Evolutionary conservation across 257 asterid species (phyloP).

Genomic region (Solanum etuberosum): DNA sequence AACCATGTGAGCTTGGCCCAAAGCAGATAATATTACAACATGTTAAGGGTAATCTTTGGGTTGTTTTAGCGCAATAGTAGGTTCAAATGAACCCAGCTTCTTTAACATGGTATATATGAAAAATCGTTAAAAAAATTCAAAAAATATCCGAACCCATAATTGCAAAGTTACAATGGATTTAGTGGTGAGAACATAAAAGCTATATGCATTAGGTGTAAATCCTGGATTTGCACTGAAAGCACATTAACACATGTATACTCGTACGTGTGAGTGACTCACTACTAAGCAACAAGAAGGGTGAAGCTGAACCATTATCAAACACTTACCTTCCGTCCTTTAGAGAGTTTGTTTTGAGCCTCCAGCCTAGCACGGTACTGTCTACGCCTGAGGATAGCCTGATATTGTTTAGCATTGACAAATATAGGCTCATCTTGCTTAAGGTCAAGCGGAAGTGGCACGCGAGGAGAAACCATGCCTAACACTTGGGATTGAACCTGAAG

Average conservation of each 20-base stretch:
- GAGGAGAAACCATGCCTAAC: slow-evolving; percentile 5
- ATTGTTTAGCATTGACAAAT: slow-evolving; percentile 26
- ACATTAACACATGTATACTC: neutral
- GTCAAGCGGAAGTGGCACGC: slow-evolving; percentile 17
- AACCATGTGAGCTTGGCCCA: neutral
- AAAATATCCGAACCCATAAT: neutral
- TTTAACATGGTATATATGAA: neutral
- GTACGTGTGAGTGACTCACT: neutral
- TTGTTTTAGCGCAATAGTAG: neutral
- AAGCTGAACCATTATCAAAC: neutral
- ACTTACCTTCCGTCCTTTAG: slow-evolving; percentile 13
- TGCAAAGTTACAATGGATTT: neutral
- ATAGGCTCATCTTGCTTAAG: slow-evolving; percentile 16
- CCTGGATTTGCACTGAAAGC: neutral
- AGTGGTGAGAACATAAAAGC: neutral
- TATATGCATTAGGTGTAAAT: neutral
- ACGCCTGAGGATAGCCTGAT: slow-evolving; percentile 23
- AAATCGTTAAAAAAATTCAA: neutral
- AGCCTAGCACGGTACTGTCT: slow-evolving; percentile 20
- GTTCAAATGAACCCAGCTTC: neutral
- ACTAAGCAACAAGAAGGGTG: neutral
- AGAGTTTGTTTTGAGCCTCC: slow-evolving; percentile 15
- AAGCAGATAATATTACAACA: neutral
- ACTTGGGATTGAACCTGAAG: slow-evolving; percentile 19
- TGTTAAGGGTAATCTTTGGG: neutral